Evolutionary conservation across 345 rosid genomes (phyloP), one percentile per base, ranked within the genome.

Genomic region (Lepidium didymum): DNA sequence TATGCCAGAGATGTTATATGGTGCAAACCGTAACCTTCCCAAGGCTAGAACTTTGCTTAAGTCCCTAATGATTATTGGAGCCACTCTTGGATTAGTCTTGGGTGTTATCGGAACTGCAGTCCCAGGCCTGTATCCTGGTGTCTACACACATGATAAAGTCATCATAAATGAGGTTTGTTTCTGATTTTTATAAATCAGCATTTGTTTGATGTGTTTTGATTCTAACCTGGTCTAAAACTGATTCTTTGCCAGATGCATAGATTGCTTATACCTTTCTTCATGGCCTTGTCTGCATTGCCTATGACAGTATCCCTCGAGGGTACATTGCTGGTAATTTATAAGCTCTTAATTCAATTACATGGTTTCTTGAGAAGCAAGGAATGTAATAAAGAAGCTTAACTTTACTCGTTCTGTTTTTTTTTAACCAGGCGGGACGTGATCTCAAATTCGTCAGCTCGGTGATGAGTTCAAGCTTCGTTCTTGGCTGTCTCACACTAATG

Each of bases 1-100:
- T 70, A 85, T 92, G 96, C 98, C 96, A 1, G 97, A 81, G 81
- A 76, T 88, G 79, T 77, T 92, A 68, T 82, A 83, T 46, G 97
- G 98, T 54, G 85, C 34, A 44, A 82, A 81, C 29, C 80, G 84
- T 70, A 86, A 75, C 79, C 74, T 86, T 72, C 54, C 62, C 29
- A 92, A 86, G 86, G 92, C 95, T 43, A 83, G 85, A 70, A 80
- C 68, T 79, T 80, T 93, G 79, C 81, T 88, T 6, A 92, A 88
- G 78, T 93, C 98, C 11, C 84, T 90, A 15, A 44, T 85, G 67
- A 73, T 84, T 27, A 88, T 85, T 60, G 96, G 90, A 70, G 84
- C 86, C 44, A 78, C 83, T 6, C 77, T 81, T 52, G 94, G 98
- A 57, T 29, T 85, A 64, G 71, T 76, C 21, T 56, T 90, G 40